phyloP scores from a whole-genome alignment of 345 rosid species.

The Brassica cretica region DNA sequence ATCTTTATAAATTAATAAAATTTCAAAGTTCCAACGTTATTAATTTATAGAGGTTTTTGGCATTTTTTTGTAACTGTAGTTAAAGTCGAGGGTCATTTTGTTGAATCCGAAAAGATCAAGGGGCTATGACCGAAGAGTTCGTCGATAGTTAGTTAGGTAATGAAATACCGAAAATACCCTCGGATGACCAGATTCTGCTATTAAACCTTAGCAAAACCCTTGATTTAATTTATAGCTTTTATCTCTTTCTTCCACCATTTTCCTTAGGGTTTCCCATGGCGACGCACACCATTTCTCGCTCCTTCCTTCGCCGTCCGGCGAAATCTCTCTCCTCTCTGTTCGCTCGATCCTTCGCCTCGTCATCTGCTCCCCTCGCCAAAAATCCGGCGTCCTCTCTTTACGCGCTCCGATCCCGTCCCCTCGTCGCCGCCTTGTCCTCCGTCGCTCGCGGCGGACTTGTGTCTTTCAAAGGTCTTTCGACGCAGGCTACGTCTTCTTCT shows the following conservation, averaged over 20 bases:
- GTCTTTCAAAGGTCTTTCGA: slow-evolving; percentile 42
- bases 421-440: slow-evolving; percentile 19
- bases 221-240: neutral
- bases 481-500: slow-evolving; percentile 59
- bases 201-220: slow-evolving; percentile 31
- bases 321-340: slow-evolving; percentile 37
- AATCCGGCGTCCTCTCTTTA: slow-evolving; percentile 21
- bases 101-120: neutral
- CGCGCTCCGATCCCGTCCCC: slow-evolving; percentile 27
- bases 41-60: too few species aligned
- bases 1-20: too few species aligned
- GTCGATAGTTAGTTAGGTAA: neutral
- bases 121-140: neutral
- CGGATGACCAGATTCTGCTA: neutral
- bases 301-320: slow-evolving; percentile 42
- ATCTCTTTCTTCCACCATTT: neutral
- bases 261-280: slow-evolving; percentile 42
- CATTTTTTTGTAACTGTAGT: too few species aligned
- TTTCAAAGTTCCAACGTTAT: too few species aligned
- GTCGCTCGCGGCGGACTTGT: slow-evolving; percentile 29
- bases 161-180: slow-evolving; percentile 7
- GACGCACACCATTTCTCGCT: slow-evolving; percentile 43
- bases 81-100: neutral
- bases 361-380: slow-evolving; percentile 30
- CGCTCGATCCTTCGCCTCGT: slow-evolving; percentile 33